These are phyloP conservation scores for Gastrodia elata DNA, from an alignment of 106 monocot species.

Conservation along the genomic window DNA sequence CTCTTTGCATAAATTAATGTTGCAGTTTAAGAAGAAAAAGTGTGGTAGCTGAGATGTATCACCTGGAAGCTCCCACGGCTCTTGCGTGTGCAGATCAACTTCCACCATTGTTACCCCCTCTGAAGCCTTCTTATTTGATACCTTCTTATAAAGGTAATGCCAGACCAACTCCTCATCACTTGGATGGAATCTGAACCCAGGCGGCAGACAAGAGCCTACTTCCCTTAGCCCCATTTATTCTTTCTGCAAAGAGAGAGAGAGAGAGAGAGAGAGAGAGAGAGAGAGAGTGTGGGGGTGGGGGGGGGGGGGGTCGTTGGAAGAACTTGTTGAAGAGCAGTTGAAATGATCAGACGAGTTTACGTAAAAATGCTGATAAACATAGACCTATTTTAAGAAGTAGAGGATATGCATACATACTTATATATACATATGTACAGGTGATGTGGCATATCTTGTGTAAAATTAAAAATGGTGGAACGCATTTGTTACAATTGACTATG, in stretches of 20 bases:
- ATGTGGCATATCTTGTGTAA: too few species aligned
- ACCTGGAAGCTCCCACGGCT: conserved; percentile 98
- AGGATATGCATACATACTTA: too few species aligned
- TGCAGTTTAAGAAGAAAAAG: background rate
- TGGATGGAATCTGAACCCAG: conserved; percentile 89
- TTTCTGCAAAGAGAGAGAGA: conserved; percentile 8
- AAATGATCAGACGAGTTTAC: background rate
- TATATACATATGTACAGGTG: too few species aligned
- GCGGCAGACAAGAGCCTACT: conserved; percentile 58
- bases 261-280: conserved; percentile 6
- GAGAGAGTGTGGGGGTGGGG: background rate
- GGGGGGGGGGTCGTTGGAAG: background rate
- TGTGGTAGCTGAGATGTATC: background rate
- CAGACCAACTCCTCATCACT: conserved; percentile 88
- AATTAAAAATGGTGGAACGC: too few species aligned
- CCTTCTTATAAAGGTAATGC: conserved; percentile 87
- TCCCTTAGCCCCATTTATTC: conserved; percentile 65
- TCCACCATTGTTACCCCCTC: conserved; percentile 80
- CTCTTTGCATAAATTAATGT: background rate
- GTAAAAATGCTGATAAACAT: background rate
- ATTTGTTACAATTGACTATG: too few species aligned
- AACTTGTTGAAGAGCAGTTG: background rate
- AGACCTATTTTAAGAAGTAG: too few species aligned
- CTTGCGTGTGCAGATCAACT: conserved; percentile 67
- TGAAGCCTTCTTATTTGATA: conserved; percentile 33